Evolutionary conservation across 495 filamentous ascomycete species (phyloP), one percentile per base, ranked within the genome.

Genomic region (Daldinia decipiens): DNA sequence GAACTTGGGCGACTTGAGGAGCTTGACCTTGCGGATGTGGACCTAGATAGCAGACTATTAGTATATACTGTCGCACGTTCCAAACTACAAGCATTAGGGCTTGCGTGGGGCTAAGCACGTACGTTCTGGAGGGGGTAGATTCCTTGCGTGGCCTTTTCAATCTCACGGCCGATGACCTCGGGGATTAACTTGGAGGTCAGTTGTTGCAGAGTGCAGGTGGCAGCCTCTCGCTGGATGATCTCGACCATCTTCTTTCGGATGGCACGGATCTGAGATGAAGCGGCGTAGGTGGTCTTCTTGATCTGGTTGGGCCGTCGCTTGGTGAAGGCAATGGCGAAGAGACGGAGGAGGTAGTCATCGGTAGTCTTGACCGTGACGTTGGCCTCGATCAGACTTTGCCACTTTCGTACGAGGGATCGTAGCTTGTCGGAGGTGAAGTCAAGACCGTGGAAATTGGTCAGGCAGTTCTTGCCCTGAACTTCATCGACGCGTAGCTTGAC

Each of bases 351-450:
- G 87, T 99, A 98, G 81, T 99, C 95, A 79, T 99, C 95, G 79
- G 95, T 98, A 72, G 95, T 98, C 92, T 97, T 98, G 86, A 98
- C 93, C 71, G 96, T 97, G 78, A 98, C 89, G 80, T 99, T 99
- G 86, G 95, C 95, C 89, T 99, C 95, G 76, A 99, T 99, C 76
- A 99, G 86, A 52, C 93, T 90, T 85, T 99, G 95, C 95, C 95
- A 99, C 85, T 99, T 99, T 84, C 95, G 94, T 73, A 99, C 95
- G 66, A 99, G 89, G 60, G 95, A 99, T 76, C 95, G 92, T 73
- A 99, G 89, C 89, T 98, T 98, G 89, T 99, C 95, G 75, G 96
- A 98, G 75, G 95, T 99, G 89, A 99, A 98, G 86, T 99, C 95
- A 80, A 99, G 88, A 74, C 95, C 95, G 87, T 99, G 95, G 91